A percentile compares a stretch with the other conserved stretches of the same genome.
Evolutionary conservation across 2,329 filamentous ascomycete species (phyloP).

Genomic region (Plenodomus tracheiphilus): DNA sequence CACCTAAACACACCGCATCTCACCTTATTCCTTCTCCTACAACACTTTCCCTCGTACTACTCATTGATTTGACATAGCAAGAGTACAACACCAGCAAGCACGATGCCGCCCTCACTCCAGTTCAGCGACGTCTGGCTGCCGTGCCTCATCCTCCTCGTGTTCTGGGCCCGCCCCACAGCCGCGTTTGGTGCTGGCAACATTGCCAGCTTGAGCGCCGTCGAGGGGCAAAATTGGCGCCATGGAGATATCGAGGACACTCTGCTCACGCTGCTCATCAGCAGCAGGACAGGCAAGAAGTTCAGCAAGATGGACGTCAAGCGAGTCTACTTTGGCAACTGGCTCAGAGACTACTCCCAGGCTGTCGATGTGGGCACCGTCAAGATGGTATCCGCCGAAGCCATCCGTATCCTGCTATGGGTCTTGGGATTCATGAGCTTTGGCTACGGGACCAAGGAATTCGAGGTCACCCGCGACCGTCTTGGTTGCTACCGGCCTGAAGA

Average conservation of each 20-base stretch:
- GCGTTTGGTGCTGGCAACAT: conserved; percentile 92
- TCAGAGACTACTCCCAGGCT: conserved; percentile 90
- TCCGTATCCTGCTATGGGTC: conserved; percentile 85
- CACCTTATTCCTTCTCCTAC: not conserved
- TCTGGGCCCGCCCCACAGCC: conserved; percentile 69
- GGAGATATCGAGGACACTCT: conserved; percentile 89
- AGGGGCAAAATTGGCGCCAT: conserved; percentile 74
- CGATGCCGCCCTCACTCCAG: conserved; percentile 32
- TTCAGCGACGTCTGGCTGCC: conserved; percentile 44
- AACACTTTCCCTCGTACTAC: not conserved
- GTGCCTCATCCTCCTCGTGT: conserved; percentile 57
- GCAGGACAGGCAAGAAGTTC: conserved; percentile 76
- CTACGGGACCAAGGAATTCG: conserved; percentile 81
- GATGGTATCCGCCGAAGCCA: conserved; percentile 85
- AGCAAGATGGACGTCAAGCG: conserved; percentile 84
- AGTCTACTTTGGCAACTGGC: conserved; percentile 96
- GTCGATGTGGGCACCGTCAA: conserved; percentile 93
- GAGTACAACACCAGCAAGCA: conserved; percentile 1
- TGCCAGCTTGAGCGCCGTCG: conserved; percentile 75
- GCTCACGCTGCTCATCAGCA: conserved; percentile 69
- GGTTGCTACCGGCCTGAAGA: conserved; percentile 74
- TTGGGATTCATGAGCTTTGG: conserved; percentile 89
- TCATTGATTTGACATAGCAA: conserved; percentile 1
- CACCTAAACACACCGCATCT: not conserved
- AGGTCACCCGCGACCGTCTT: conserved; percentile 77